Percentiles rank a stretch among this genome's conserved stretches.
phyloP scores from a whole-genome alignment of 1,284 basidiomycete genomes.

The Meripilus lineatus region DNA sequence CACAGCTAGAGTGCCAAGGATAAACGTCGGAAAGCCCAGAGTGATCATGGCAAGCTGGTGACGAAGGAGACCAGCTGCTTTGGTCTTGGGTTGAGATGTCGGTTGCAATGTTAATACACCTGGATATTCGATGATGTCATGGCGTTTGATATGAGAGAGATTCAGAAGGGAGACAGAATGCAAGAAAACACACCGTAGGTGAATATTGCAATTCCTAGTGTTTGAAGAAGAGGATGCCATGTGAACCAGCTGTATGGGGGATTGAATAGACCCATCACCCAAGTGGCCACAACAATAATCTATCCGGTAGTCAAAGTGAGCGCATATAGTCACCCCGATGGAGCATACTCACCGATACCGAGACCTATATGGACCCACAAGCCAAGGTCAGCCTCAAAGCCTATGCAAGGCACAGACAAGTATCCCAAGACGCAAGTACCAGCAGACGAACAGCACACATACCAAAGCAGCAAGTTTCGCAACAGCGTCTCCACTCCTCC shows the following conservation, averaged over 20 bases:
- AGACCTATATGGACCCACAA: too few relatives aligned
- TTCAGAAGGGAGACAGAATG: neutral
- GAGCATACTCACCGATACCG: too few relatives aligned
- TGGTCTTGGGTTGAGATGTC: slow-evolving; percentile 60
- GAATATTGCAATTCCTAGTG: slow-evolving; percentile 46
- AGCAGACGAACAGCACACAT: slow-evolving; percentile 21
- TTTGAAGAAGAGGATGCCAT: slow-evolving; percentile 61
- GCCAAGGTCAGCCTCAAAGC: too few relatives aligned
- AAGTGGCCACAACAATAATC: slow-evolving; percentile 46
- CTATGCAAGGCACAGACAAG: too few relatives aligned
- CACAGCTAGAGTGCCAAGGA: slow-evolving; percentile 51
- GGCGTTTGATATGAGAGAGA: slow-evolving; percentile 1
- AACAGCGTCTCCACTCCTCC: slow-evolving; percentile 34
- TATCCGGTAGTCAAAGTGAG: slow-evolving; percentile 24
- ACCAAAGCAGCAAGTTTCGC: slow-evolving; percentile 38
- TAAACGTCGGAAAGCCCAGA: slow-evolving; percentile 48
- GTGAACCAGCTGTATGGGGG: slow-evolving; percentile 57
- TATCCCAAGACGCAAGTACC: too few relatives aligned
- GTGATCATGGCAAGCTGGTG: slow-evolving; percentile 57
- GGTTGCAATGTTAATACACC: slow-evolving; percentile 75
- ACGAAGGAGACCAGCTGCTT: slow-evolving; percentile 55
- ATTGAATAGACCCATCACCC: slow-evolving; percentile 45
- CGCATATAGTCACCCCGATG: too few relatives aligned
- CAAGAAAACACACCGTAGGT: slow-evolving; percentile 46
- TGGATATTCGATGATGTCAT: slow-evolving; percentile 22